phyloP scores from a whole-genome alignment of 2,329 filamentous ascomycete species.

The Alternaria tenuissima region DNA sequence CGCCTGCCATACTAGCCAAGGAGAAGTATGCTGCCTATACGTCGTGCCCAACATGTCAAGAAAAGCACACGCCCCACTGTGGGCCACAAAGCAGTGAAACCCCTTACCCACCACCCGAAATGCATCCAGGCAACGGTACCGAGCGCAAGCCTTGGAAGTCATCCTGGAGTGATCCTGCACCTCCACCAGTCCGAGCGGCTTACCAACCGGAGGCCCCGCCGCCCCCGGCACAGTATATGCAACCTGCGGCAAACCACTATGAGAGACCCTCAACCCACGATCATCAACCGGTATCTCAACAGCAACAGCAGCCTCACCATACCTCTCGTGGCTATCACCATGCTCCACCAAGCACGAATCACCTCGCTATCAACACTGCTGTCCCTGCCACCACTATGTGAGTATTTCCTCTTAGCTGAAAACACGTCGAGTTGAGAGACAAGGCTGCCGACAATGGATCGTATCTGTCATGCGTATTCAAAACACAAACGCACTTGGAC shows the following conservation, averaged over 20 bases:
- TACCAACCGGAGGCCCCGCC: slow-evolving; percentile 30
- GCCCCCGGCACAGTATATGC: slow-evolving; percentile 31
- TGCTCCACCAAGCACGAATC: slow-evolving; percentile 40
- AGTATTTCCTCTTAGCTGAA: neutral
- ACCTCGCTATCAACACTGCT: slow-evolving; percentile 33
- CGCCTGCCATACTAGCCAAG: slow-evolving; percentile 82
- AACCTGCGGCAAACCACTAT: slow-evolving; percentile 26
- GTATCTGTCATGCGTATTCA: neutral
- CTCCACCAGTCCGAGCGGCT: slow-evolving; percentile 32
- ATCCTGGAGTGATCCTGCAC: slow-evolving; percentile 31
- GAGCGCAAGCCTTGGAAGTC: slow-evolving; percentile 40
- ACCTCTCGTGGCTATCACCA: slow-evolving; percentile 44
- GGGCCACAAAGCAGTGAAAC: slow-evolving; percentile 22
- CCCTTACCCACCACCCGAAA: slow-evolving; percentile 31
- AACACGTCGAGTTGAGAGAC: neutral
- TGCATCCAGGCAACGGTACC: slow-evolving; percentile 24
- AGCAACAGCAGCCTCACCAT: slow-evolving; percentile 38
- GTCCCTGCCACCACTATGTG: slow-evolving; percentile 18
- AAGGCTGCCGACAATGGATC: neutral
- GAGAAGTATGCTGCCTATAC: slow-evolving; percentile 57
- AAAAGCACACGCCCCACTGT: slow-evolving; percentile 43
- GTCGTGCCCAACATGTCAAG: slow-evolving; percentile 29
- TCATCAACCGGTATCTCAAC: slow-evolving; percentile 28
- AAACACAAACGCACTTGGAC: neutral
- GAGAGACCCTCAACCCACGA: slow-evolving; percentile 35